Conservation (phyloP, 2,329 filamentous ascomycete genomes). For the Samsoniella hepiali region DNA sequence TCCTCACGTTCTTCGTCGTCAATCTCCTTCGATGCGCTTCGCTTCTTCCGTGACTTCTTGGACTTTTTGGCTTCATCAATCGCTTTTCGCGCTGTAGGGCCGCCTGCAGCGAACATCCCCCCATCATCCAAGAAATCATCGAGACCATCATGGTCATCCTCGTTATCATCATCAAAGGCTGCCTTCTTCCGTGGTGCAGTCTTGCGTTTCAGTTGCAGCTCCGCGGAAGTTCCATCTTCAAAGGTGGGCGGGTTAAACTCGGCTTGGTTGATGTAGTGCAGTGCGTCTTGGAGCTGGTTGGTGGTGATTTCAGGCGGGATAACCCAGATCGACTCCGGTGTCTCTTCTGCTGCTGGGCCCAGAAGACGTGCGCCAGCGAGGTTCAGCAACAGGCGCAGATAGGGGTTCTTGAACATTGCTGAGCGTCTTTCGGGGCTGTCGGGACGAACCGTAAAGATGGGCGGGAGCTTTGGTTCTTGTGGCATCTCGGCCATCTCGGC, state of each 20-base stretch:
- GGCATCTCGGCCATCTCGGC: slow-evolving; percentile 28
- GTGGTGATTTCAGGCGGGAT: slow-evolving; percentile 65
- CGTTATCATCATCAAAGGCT: slow-evolving; percentile 71
- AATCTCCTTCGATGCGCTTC: slow-evolving; percentile 40
- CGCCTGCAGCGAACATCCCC: slow-evolving; percentile 66
- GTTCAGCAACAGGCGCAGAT: slow-evolving; percentile 79
- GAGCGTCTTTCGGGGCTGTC: slow-evolving; percentile 64
- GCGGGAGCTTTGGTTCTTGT: slow-evolving; percentile 29
- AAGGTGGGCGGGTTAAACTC: slow-evolving; percentile 76
- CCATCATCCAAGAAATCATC: slow-evolving; percentile 47
- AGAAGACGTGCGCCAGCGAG: slow-evolving; percentile 67
- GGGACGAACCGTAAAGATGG: slow-evolving; percentile 50
- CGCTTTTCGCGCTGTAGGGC: slow-evolving; percentile 55
- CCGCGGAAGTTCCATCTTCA: slow-evolving; percentile 70
- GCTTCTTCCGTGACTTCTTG: slow-evolving; percentile 44
- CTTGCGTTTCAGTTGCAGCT: slow-evolving; percentile 76
- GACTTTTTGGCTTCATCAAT: slow-evolving; percentile 58
- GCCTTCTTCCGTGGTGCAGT: slow-evolving; percentile 52
- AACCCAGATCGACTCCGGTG: slow-evolving; percentile 73
- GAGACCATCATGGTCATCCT: slow-evolving; percentile 62
- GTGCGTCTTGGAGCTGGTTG: slow-evolving; percentile 61
- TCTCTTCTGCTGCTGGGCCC: slow-evolving; percentile 58
- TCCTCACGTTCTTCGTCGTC: slow-evolving; percentile 64
- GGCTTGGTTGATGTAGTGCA: slow-evolving; percentile 72
- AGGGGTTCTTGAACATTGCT: slow-evolving; percentile 85